Conservation (phyloP, 225 moss, liverwort and hornwort species). For the Rhytidiadelphus loreus region DNA sequence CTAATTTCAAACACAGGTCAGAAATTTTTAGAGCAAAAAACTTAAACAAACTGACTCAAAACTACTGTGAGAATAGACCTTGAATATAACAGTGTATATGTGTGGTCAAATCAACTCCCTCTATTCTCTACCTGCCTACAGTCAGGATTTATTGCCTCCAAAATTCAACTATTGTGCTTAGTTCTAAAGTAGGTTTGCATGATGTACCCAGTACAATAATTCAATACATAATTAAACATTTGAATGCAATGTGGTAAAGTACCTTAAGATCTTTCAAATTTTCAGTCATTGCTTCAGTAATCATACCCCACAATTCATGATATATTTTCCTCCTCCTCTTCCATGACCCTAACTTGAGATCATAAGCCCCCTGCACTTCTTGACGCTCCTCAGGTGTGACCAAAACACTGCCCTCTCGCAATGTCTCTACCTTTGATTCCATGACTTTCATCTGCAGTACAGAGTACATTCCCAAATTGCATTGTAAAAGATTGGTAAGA, state of each 20-base stretch:
- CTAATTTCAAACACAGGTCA: background rate
- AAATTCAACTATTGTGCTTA: background rate
- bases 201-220: background rate
- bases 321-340: constrained; percentile 73
- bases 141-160: background rate
- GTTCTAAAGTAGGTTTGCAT: background rate
- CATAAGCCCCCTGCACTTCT: constrained; percentile 47
- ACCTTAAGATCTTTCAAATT: constrained; percentile 71
- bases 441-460: constrained; percentile 41
- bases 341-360: constrained; percentile 56
- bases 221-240: background rate
- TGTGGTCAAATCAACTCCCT: background rate
- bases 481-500: background rate
- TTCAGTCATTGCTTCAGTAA: constrained; percentile 65
- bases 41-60: background rate
- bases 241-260: background rate
- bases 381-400: constrained; percentile 68
- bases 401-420: constrained; percentile 57
- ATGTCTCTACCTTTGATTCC: constrained; percentile 48
- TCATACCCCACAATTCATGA: constrained; percentile 86
- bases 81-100: background rate
- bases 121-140: background rate
- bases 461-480: background rate
- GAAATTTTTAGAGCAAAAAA: too few relatives aligned
- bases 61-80: background rate